Percentiles rank a stretch among this genome's conserved stretches.
These are phyloP conservation scores for Rhynchospora tenuis DNA, from an alignment of 176 grass and related monocot genomes.

Conservation along the genomic window DNA sequence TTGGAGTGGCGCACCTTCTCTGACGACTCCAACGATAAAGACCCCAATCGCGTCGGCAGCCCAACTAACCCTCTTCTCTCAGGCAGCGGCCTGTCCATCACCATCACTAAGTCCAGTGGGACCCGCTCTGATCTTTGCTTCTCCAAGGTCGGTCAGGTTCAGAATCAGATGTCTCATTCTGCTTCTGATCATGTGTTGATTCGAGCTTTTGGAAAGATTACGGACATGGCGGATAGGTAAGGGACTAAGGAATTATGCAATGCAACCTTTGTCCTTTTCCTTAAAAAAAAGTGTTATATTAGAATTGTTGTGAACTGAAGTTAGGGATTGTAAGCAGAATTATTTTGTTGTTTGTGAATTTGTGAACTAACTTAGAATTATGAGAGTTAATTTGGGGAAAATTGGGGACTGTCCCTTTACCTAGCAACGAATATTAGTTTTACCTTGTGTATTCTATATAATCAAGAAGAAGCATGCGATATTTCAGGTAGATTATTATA, in stretches of 20 bases:
- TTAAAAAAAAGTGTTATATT: not conserved
- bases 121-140: constrained; percentile 41
- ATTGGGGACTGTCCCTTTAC: too few relatives aligned
- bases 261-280: not conserved
- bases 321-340: not conserved
- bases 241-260: not conserved
- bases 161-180: constrained; percentile 52
- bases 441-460: too few relatives aligned
- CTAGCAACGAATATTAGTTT: too few relatives aligned
- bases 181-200: constrained; percentile 51
- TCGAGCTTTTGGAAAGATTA: constrained; percentile 66
- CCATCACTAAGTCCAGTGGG: constrained; percentile 66
- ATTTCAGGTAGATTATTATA: not conserved
- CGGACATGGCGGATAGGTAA: constrained; percentile 63
- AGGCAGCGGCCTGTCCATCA: constrained; percentile 53
- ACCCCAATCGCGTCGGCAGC: constrained; percentile 62
- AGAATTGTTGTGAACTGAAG: not conserved
- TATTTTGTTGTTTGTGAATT: not conserved
- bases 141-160: constrained; percentile 51
- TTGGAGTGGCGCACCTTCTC: constrained; percentile 77
- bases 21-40: constrained; percentile 61
- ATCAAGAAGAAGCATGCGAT: not conserved
- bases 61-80: constrained; percentile 63
- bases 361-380: not conserved
- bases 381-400: not conserved